phyloP scores from a whole-genome alignment of 179 eudicot species.

The Amaranthus tricolor region DNA sequence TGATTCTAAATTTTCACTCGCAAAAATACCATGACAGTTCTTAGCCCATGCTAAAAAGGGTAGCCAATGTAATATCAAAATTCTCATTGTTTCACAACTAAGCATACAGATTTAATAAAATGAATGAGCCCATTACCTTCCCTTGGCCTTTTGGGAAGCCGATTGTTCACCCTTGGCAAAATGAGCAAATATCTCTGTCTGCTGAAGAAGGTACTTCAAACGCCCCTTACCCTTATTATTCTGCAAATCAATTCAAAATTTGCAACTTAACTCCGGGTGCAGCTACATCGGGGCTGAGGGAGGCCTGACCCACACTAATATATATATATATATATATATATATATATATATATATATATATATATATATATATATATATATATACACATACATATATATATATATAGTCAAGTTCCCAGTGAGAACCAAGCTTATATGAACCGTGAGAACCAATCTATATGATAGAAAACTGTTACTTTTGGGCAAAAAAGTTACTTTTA shows the following conservation, averaged over 20 bases:
- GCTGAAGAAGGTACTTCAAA: constrained; percentile 86
- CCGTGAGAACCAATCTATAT: too few relatives aligned
- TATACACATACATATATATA: too few relatives aligned
- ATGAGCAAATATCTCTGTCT: constrained; percentile 94
- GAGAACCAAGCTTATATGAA: too few relatives aligned
- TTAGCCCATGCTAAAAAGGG: neutral
- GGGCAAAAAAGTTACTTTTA: too few relatives aligned
- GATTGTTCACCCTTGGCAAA: constrained; percentile 90
- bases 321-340: too few relatives aligned
- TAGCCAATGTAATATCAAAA: neutral
- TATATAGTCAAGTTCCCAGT: too few relatives aligned
- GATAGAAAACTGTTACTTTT: too few relatives aligned
- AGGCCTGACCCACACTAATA: too few relatives aligned
- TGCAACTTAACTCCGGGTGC: neutral
- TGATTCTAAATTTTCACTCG: neutral
- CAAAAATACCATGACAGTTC: neutral
- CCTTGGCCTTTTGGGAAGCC: constrained; percentile 43
- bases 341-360: too few relatives aligned
- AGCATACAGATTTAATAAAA: neutral
- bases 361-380: too few relatives aligned
- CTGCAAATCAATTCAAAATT: constrained; percentile 36
- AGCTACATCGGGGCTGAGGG: too few relatives aligned
- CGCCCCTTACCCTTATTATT: constrained; percentile 93
- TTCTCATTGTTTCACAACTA: neutral
- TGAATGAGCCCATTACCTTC: neutral